Percentiles rank a stretch among this genome's conserved stretches.
Conservation (phyloP, 2,329 filamentous ascomycete species). For the Verticillium dahliae region DNA sequence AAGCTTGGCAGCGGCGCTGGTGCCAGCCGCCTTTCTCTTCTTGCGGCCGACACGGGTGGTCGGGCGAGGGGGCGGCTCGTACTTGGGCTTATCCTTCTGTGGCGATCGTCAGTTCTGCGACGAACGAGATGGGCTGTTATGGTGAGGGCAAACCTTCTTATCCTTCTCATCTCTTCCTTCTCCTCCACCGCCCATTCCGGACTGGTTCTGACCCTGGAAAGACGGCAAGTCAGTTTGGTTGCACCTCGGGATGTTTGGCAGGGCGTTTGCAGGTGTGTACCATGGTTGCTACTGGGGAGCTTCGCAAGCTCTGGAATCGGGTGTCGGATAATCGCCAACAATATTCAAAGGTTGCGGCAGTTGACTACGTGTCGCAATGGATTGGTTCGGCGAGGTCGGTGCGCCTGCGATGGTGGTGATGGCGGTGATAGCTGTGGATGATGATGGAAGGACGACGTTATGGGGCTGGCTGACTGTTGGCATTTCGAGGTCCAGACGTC, state of each 20-base stretch:
- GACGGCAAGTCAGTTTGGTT: neutral
- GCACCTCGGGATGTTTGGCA: neutral
- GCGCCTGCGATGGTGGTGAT: conserved; percentile 7
- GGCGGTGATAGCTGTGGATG: conserved; percentile 16
- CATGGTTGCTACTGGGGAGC: conserved; percentile 16
- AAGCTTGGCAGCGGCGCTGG: conserved; percentile 91
- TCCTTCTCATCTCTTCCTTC: conserved; percentile 82
- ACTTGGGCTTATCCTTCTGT: conserved; percentile 99
- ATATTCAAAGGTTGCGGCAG: neutral
- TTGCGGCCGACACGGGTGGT: conserved; percentile 95
- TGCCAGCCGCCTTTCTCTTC: conserved; percentile 94
- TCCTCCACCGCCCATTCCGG: conserved; percentile 72
- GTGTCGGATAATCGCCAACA: neutral
- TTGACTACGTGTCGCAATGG: neutral
- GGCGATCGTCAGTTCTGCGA: conserved; percentile 7
- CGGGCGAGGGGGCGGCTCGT: conserved; percentile 93
- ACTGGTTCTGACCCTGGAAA: conserved; percentile 72
- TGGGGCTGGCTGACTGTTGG: conserved; percentile 11
- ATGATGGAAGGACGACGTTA: conserved; percentile 24
- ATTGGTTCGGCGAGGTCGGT: neutral
- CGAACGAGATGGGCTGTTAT: too few relatives aligned
- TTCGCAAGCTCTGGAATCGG: conserved; percentile 4
- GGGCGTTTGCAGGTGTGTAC: conserved; percentile 10
- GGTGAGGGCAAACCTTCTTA: conserved; percentile 64
- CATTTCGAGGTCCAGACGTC: conserved; percentile 11